Conservation (phyloP, 805 yeast genomes). For the Grigorovia humatica region DNA sequence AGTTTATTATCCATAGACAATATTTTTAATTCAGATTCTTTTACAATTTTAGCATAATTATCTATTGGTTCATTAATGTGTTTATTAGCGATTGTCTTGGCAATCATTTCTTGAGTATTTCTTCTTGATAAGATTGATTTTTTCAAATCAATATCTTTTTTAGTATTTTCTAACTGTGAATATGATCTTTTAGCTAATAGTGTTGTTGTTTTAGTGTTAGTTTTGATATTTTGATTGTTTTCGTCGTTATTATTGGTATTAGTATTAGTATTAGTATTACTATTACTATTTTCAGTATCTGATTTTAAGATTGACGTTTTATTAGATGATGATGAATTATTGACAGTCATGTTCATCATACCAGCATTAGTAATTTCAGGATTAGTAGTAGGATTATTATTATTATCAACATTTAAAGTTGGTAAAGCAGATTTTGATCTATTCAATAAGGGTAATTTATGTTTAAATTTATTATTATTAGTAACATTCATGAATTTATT, state of each 20-base stretch:
- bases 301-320: too few species aligned
- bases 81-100: constrained; percentile 23
- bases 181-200: neutral
- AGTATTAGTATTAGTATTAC: neutral
- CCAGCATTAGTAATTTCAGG: constrained; percentile 3
- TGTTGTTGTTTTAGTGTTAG: neutral
- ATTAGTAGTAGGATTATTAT: neutral
- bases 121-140: constrained; percentile 5
- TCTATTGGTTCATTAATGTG: constrained; percentile 30
- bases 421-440: constrained; percentile 4
- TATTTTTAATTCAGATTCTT: constrained; percentile 31
- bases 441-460: constrained; percentile 2
- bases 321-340: too few species aligned
- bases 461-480: constrained; percentile 5
- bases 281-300: neutral
- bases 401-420: neutral
- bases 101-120: constrained; percentile 19
- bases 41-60: constrained; percentile 37
- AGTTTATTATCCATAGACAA: constrained; percentile 24
- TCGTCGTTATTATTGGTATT: neutral
- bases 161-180: neutral
- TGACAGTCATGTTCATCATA: neutral
- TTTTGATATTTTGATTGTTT: neutral
- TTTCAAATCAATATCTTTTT: neutral
- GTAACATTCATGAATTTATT: neutral